Base-by-base conservation (phyloP, 192 early-diverging fungal genomes). In the Podila verticillata region DNA sequence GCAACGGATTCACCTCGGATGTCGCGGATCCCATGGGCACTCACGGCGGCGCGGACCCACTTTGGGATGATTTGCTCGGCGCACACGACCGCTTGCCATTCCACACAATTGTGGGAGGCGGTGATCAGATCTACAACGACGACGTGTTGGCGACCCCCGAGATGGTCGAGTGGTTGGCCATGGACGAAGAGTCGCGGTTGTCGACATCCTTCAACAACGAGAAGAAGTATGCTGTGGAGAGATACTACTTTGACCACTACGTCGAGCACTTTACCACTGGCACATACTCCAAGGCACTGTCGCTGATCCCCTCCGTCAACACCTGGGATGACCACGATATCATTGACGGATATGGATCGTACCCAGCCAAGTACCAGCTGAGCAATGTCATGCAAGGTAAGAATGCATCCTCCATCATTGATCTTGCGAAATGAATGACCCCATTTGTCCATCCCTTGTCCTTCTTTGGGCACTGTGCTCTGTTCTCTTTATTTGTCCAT, bases 281-380 rank as follows among this genome's bases (percentile, higher is more conserved):
- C 30, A 81, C 84, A 61, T 82, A 85, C 44, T 66, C 88, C 51
- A 90, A 92, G 60, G 91, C 94, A 3, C 86, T 94, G 68, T 89
- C 93, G 13, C 82, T 88, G 1, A 88, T 95, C n/a, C 94, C 94
- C 44, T 91, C 93, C 24, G 84, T 90, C 36, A 91, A 91, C 68
- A 92, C 91, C 63, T 88, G 92, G 86, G 95, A 96, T 74, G 95
- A 96, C 82, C 95, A 96, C 80, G 93, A 96, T 72, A 88, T 95
- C 57, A 89, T 94, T 73, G 95, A 96, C 75, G 95, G 94, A 4
- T 93, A 89, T 68, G 95, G 95, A 26, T 92, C 91, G 51, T 96
- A 96, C 72, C 94, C 94, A 1, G 84, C 87, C 58, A 89, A 91
- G 39, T 85, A 95, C 74, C 92, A 92, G 70, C 49, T 84, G 56